Percentiles rank a stretch among this genome's conserved stretches.
These are phyloP conservation scores for Metschnikowia matae DNA, from an alignment of 805 yeast genomes.

Conservation along the genomic window DNA sequence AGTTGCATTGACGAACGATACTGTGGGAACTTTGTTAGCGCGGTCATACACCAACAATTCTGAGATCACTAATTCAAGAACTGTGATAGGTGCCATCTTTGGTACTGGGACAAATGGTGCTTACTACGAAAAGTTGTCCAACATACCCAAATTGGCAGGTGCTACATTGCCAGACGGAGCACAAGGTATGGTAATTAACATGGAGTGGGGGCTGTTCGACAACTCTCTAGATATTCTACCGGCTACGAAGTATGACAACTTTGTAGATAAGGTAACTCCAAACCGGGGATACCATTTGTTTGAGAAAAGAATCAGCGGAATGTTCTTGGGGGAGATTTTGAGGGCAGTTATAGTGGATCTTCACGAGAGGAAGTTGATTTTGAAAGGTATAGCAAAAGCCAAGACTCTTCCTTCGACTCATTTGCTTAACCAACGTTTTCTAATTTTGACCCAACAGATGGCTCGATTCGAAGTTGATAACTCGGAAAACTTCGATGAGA, in stretches of 20 bases:
- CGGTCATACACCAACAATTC: constrained; percentile 74
- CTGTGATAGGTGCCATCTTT: constrained; percentile 84
- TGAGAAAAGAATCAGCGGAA: constrained; percentile 88
- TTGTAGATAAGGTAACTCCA: constrained; percentile 67
- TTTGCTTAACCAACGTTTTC: constrained; percentile 71
- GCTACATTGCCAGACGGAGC: constrained; percentile 28
- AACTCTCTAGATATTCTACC: constrained; percentile 75
- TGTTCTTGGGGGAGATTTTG: constrained; percentile 88
- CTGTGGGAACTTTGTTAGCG: constrained; percentile 89
- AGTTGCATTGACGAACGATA: constrained; percentile 91
- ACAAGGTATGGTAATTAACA: constrained; percentile 77
- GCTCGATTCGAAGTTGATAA: constrained; percentile 85
- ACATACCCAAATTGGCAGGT: constrained; percentile 66
- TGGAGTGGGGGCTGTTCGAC: constrained; percentile 98
- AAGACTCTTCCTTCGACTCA: constrained; percentile 50
- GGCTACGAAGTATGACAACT: constrained; percentile 68
- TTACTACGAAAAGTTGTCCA: constrained; percentile 70
- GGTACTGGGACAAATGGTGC: constrained; percentile 99
- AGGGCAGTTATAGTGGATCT: constrained; percentile 72
- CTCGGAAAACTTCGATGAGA: constrained; percentile 64
- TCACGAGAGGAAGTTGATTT: constrained; percentile 52
- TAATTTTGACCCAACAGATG: constrained; percentile 75
- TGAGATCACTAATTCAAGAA: constrained; percentile 61
- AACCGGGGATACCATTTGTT: constrained; percentile 88
- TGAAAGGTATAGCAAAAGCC: constrained; percentile 47